Percentiles rank a stretch among this genome's conserved stretches.
Conservation (phyloP, 2,329 filamentous ascomycete species). For the Falciphora oryzae region DNA sequence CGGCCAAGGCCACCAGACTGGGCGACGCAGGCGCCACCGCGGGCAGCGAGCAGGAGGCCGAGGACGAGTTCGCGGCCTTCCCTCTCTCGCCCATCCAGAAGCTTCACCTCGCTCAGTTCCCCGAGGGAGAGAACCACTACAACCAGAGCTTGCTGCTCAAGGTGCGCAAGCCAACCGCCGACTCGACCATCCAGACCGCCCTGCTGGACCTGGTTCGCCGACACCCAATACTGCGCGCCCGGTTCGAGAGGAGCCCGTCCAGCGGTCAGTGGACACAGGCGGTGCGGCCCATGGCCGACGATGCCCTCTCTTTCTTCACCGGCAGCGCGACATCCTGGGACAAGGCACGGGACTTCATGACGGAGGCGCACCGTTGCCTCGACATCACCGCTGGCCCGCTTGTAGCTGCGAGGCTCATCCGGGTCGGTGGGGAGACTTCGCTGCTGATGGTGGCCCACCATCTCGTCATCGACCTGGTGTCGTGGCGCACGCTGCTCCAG, state of each 20-base stretch:
- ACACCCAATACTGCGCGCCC: background rate
- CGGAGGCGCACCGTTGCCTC: background rate
- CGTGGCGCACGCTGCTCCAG: background rate
- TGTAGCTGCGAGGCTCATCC: background rate
- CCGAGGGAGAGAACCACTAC: background rate
- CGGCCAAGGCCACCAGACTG: background rate
- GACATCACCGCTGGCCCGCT: background rate
- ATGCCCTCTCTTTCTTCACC: background rate
- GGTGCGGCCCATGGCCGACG: background rate
- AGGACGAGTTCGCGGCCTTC: background rate
- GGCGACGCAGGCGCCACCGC: no score
- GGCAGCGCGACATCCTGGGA: background rate
- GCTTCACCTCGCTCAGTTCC: background rate
- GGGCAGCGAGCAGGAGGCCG: background rate
- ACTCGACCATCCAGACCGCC: no score
- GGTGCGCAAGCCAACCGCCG: background rate
- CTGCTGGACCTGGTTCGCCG: background rate
- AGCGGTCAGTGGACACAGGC: background rate
- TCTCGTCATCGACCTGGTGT: constrained; percentile 3
- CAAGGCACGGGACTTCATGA: background rate
- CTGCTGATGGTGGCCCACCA: background rate
- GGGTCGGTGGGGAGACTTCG: no score
- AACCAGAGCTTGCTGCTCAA: constrained; percentile 1
- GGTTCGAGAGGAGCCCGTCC: background rate
- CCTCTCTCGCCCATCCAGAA: background rate